These are phyloP conservation scores for Vigna mungo DNA, from an alignment of 306 rosid genomes.

Conservation along the genomic window DNA sequence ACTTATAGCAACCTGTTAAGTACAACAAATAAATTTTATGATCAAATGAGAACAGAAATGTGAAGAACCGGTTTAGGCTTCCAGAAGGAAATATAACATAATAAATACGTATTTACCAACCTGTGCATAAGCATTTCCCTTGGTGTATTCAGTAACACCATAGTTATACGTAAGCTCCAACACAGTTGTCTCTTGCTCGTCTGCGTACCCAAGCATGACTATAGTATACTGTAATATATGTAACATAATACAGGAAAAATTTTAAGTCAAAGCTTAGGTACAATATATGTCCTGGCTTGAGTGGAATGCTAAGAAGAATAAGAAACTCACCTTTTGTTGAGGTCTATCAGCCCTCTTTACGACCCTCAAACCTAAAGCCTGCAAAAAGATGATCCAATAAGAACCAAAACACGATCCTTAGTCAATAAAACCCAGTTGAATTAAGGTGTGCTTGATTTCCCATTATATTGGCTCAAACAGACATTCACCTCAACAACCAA, in stretches of 20 bases:
- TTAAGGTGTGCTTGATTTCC: background rate
- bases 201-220: slow-evolving; percentile 90
- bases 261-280: background rate
- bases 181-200: slow-evolving; percentile 81
- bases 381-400: slow-evolving; percentile 42
- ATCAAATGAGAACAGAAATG: slow-evolving; percentile 24
- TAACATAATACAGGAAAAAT: slow-evolving; percentile 29
- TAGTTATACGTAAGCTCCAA: slow-evolving; percentile 96
- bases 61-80: slow-evolving; percentile 20
- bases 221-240: slow-evolving; percentile 67
- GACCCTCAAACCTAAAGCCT: slow-evolving; percentile 88
- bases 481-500: background rate
- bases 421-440: slow-evolving; percentile 11
- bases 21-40: slow-evolving; percentile 27
- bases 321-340: slow-evolving; percentile 73
- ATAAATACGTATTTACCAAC: slow-evolving; percentile 45
- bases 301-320: slow-evolving; percentile 16
- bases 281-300: slow-evolving; percentile 2
- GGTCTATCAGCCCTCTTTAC: slow-evolving; percentile 83
- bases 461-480: background rate
- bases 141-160: slow-evolving; percentile 88
- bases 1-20: slow-evolving; percentile 77
- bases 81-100: slow-evolving; percentile 8
- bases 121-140: slow-evolving; percentile 98
- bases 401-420: background rate